Percentiles rank a stretch among this genome's conserved stretches.
phyloP scores from a whole-genome alignment of 805 yeast genomes.

The Saccharomycopsis synnaedendra region DNA sequence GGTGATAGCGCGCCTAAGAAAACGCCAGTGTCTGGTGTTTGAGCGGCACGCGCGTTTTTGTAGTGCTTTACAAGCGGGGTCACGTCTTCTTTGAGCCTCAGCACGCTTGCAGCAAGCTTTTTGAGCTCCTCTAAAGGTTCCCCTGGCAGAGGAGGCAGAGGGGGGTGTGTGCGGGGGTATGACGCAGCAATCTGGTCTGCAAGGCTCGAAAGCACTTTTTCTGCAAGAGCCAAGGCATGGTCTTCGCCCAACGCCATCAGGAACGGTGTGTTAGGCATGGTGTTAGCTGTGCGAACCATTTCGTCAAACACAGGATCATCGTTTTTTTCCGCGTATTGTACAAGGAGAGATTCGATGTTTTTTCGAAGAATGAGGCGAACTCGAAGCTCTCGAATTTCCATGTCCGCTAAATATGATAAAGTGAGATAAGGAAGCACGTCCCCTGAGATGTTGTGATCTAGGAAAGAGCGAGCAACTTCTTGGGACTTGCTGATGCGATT shows the following conservation, averaged over 20 bases:
- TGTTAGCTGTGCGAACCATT: constrained; percentile 4
- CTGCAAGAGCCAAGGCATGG: constrained; percentile 3
- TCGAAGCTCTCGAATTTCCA: constrained; percentile 14
- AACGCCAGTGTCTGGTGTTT: too few species aligned
- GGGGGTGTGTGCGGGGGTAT: neutral
- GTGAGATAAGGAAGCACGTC: constrained; percentile 15
- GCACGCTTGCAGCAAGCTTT: constrained; percentile 4
- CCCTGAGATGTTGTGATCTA: constrained; percentile 16
- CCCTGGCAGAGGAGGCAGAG: neutral
- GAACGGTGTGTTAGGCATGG: neutral
- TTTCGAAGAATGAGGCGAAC: constrained; percentile 12
- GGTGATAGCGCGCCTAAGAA: too few species aligned
- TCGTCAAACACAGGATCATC: constrained; percentile 6
- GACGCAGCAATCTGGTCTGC: constrained; percentile 6
- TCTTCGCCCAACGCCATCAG: neutral
- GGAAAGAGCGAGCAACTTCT: constrained; percentile 12
- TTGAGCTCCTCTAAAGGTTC: constrained; percentile 12
- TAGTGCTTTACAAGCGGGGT: constrained; percentile 11
- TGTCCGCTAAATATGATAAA: constrained; percentile 10
- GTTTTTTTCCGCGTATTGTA: neutral
- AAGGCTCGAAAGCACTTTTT: constrained; percentile 6
- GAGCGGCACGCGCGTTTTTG: neutral
- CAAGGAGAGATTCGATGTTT: constrained; percentile 9
- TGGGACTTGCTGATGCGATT: constrained; percentile 13
- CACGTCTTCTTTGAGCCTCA: constrained; percentile 14